Base-by-base conservation (phyloP, 371 early-diverging fungal genomes). In the Mortierella sp. region DNA sequence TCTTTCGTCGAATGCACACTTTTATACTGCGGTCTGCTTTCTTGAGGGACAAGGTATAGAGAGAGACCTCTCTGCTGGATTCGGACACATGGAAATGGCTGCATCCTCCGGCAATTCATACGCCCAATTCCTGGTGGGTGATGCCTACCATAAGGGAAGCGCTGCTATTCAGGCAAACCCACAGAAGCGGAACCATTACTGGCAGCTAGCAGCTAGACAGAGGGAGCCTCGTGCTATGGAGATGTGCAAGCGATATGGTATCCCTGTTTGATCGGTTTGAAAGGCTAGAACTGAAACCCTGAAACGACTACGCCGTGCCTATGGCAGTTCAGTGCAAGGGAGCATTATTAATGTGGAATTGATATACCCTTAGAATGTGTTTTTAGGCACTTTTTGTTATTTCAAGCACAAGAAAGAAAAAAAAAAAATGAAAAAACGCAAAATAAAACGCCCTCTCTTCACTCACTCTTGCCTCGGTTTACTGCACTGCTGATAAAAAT, bases 1-100 rank as follows among this genome's bases (percentile, higher is more conserved):
- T 12, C 47, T 78, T 45, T 52, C 67, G 32, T 60, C 79, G 63
- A 78, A 78, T 64, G 79, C 79, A 0, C 79, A 78, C 45, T 78
- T 78, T 37, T 78, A 78, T 49, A 70, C 79, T 22, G 79, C 79
- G 9, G 79, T 78, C 24, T 78, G 79, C 45, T 78, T 63, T 24
- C 57, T 78, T 39, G 79, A 78, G 43, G 79, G 79, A 6, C 74
- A 78, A 3, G 79, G 79, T 1, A 68, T 74, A n/a, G 55, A 70
- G 35, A 62, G 79, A 16, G 63, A 73, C 64, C 64, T 73, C 40
- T 45, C 35, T 0, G 66, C 74, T 2, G 74, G 79, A 26, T 79
- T 79, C 37, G 74, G 68, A 20, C 79, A 79, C 39, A 73, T 79
- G 79, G 79, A 79, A 64, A 67, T 70, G 67, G 79, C 79, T 12